Percentiles rank a stretch among this genome's conserved stretches.
Conservation (phyloP, 2,329 filamentous ascomycete species). For the Chlorencoelia australis region DNA sequence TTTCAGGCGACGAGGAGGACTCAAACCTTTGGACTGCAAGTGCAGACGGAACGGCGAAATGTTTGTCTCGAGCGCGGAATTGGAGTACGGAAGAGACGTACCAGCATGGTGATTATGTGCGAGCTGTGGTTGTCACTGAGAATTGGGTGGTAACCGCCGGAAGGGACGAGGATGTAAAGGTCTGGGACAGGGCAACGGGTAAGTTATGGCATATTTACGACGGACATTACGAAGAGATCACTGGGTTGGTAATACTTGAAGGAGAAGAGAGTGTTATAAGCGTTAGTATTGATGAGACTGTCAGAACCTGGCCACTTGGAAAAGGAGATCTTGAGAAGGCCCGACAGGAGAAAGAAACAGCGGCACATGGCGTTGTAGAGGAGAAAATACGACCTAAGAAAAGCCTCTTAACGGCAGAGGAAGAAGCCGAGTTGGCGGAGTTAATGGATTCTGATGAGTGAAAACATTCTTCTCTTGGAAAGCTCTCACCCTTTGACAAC, state of each 20-base stretch:
- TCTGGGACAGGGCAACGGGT: slow-evolving; percentile 72
- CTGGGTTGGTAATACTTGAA: slow-evolving; percentile 57
- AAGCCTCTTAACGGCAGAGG: slow-evolving; percentile 67
- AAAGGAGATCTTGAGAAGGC: slow-evolving; percentile 49
- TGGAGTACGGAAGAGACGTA: slow-evolving; percentile 67
- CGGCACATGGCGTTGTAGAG: slow-evolving; percentile 33
- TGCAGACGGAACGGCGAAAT: slow-evolving; percentile 80
- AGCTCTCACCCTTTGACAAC: too few relatives aligned
- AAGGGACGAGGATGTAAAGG: slow-evolving; percentile 79
- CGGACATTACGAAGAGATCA: slow-evolving; percentile 92
- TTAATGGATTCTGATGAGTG: slow-evolving; percentile 69
- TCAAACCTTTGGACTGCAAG: slow-evolving; percentile 84
- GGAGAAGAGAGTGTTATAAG: slow-evolving; percentile 54
- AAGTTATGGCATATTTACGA: slow-evolving; percentile 63
- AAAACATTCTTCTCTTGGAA: too few relatives aligned
- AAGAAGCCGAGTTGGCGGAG: slow-evolving; percentile 86
- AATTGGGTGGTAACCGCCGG: slow-evolving; percentile 81
- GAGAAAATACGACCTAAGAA: slow-evolving; percentile 36
- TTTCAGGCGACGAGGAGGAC: slow-evolving; percentile 51
- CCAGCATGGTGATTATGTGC: slow-evolving; percentile 80
- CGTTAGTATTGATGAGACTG: slow-evolving; percentile 80
- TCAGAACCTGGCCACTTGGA: slow-evolving; percentile 72
- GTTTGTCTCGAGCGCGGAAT: slow-evolving; percentile 55
- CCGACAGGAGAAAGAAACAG: slow-evolving; percentile 38
- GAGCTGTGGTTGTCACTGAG: slow-evolving; percentile 65